Percentiles rank a stretch among this genome's conserved stretches.
Evolutionary conservation across 495 filamentous ascomycete genomes (phyloP).

Genomic region (Lophiostoma macrostomum): DNA sequence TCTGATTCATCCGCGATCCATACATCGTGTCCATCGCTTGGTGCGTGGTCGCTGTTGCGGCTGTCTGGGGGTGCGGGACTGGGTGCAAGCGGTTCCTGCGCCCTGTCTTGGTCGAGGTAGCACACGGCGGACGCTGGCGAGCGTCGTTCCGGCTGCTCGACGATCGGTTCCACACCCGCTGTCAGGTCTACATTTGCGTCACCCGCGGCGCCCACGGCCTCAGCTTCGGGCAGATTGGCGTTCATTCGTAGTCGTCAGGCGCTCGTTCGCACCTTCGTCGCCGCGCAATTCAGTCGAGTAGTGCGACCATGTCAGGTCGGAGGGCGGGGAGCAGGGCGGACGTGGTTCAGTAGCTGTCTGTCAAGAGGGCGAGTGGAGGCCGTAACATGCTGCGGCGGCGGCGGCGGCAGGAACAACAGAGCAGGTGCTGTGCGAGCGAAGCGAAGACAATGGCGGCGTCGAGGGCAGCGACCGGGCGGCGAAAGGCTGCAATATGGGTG

Average conservation of each 20-base stretch:
- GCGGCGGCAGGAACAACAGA: neutral
- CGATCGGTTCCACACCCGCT: constrained; percentile 7
- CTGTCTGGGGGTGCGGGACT: neutral
- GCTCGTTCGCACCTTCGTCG: constrained; percentile 24
- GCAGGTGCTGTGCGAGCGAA: neutral
- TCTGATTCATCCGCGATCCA: constrained; percentile 27
- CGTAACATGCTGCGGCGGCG: neutral
- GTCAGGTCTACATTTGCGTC: constrained; percentile 21
- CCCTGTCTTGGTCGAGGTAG: constrained; percentile 15
- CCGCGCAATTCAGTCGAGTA: constrained; percentile 9
- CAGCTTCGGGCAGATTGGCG: constrained; percentile 17
- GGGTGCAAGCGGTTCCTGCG: neutral
- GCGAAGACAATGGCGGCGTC: neutral
- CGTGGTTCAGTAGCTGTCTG: neutral
- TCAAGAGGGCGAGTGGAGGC: neutral
- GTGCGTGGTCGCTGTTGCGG: neutral
- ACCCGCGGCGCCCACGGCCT: constrained; percentile 15
- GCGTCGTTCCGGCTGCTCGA: constrained; percentile 14
- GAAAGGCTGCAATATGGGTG: neutral
- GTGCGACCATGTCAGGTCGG: constrained; percentile 27
- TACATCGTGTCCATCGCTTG: neutral
- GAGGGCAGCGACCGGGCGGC: constrained; percentile 2
- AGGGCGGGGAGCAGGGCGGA: neutral
- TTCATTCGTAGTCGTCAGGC: constrained; percentile 13
- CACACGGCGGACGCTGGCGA: constrained; percentile 33